Evolutionary conservation across 2,329 filamentous ascomycete genomes (phyloP), one percentile per base, ranked within the genome.

Genomic region (Byssothecium circinans): DNA sequence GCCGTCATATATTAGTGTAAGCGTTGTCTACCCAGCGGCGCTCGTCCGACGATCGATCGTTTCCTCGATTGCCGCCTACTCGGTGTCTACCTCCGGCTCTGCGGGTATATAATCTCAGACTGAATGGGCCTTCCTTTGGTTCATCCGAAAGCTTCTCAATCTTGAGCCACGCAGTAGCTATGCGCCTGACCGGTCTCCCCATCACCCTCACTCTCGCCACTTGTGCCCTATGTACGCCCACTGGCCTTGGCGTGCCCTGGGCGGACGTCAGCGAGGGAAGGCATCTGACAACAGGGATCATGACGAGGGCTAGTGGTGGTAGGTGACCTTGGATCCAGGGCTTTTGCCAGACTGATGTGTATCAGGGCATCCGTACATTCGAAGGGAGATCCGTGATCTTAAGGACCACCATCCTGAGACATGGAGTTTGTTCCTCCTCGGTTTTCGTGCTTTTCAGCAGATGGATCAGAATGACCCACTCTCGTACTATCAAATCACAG

Each of bases 401-500:
- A 54, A 60, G 43, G 71, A 79, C 34, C 81, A 89, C 45, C 59
- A 56, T 27, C 66, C 79, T 1, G 83, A 89, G 55, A 78, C 81
- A 62, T 90, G 86, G 83, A 89, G 86, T 60, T 71, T 95, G 27
- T 95, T 87, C 67, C 74, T 95, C 17, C 79, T 92, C 37, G 87
- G 85, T 3, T 76, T 95, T 47, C 81, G 79, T 57, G 81, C 84
- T 71, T 82, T 92, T 71, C 86, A 91, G 67, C 78, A 75, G 44
- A 78, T 79, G 20, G 74, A 85, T 47, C 86, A 91, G 68, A 74
- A 76, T 17, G 74, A 82, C 41, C 76, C 80, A 35, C 75, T 86
- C 19, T 94, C 89, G 22, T 94, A 82, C 74, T 95, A 89, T 69
- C 82, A 88, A 56, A 81, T 95, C 58, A 81, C 87, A 50, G 88